Evolutionary conservation across 208 protist species (phyloP).

Genomic region (Herpetomonas samuelpessoai): DNA sequence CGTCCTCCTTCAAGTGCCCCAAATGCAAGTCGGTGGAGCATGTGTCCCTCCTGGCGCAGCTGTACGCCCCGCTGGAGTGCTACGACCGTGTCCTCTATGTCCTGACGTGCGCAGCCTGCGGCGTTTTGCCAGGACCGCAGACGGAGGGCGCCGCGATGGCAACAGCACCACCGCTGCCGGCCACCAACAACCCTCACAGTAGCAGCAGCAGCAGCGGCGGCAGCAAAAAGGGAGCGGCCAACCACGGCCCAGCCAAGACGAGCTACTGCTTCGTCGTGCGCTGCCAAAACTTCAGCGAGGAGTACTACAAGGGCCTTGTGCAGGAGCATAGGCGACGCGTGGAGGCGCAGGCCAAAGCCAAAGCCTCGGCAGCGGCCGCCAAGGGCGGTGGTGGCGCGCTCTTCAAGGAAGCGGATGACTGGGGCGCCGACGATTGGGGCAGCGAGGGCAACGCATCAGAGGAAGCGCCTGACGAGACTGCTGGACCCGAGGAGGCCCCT

Average conservation of each 20-base stretch:
- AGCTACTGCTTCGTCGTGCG: constrained; percentile 80
- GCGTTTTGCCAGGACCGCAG: constrained; percentile 1
- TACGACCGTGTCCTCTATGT: constrained; percentile 87
- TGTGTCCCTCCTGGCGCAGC: constrained; percentile 66
- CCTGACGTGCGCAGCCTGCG: constrained; percentile 60
- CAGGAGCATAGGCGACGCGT: constrained; percentile 8
- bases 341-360: constrained; percentile 1
- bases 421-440: constrained; percentile 34
- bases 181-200: neutral
- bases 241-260: constrained; percentile 9
- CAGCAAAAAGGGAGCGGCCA: neutral
- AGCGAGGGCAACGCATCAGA: constrained; percentile 10
- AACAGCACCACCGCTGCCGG: neutral
- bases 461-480: neutral
- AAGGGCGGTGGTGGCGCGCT: neutral
- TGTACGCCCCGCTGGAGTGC: constrained; percentile 74
- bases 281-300: constrained; percentile 76
- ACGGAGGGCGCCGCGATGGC: neutral
- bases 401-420: constrained; percentile 5
- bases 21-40: constrained; percentile 51
- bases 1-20: constrained; percentile 61
- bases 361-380: neutral
- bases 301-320: constrained; percentile 26
- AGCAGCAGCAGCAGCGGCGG: neutral
- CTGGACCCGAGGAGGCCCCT: neutral